A percentile compares a stretch with the other conserved stretches of the same genome.
Conservation (phyloP, 2,329 filamentous ascomycete species). For the Trichophaea hybrida region DNA sequence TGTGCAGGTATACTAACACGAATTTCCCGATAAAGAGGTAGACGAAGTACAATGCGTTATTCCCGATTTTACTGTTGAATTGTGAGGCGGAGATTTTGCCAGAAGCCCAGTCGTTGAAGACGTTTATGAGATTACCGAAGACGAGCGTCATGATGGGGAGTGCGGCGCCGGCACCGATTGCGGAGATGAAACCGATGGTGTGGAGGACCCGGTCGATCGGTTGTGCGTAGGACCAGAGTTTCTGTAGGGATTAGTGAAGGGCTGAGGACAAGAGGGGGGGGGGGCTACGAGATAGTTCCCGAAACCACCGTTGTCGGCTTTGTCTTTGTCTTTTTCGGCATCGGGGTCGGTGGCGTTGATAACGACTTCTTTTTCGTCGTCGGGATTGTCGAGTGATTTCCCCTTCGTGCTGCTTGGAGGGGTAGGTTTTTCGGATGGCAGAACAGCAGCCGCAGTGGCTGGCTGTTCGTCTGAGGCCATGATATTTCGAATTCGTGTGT, state of each 20-base stretch:
- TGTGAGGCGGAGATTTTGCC: neutral
- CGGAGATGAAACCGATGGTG: constrained; percentile 2
- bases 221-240: constrained; percentile 2
- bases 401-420: no score
- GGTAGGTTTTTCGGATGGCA: no score
- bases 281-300: no score
- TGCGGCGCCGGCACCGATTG: constrained; percentile 5
- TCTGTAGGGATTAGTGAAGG: neutral
- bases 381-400: no score
- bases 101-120: neutral
- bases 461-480: no score
- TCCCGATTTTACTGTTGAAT: neutral
- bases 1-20: constrained; percentile 46
- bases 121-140: constrained; percentile 1
- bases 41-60: constrained; percentile 45
- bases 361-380: no score
- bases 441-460: no score
- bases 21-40: constrained; percentile 56
- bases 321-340: no score
- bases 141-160: constrained; percentile 4
- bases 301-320: no score
- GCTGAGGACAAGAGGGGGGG: no score
- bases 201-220: constrained; percentile 2
- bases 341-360: no score
- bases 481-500: no score